Conservation (phyloP, 2,329 filamentous ascomycete genomes). For the Ophiostoma ulmi region DNA sequence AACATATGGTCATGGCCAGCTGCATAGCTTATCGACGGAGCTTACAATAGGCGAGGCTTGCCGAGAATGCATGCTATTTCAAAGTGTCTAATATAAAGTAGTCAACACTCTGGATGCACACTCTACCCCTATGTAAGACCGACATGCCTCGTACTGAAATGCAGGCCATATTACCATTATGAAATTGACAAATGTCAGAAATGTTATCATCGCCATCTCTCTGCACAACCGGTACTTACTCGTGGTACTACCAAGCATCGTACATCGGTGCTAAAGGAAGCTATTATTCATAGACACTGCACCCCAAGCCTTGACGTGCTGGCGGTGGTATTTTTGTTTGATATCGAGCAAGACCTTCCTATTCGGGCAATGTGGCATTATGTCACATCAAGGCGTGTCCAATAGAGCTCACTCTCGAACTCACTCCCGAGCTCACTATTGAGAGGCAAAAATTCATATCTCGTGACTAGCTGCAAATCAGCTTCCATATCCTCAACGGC, state of each 20-base stretch:
- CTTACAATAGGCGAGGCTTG: not conserved
- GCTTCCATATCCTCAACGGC: not conserved
- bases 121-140: not conserved
- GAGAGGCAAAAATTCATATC: not conserved
- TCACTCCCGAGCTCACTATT: not conserved
- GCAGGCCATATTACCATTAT: not conserved
- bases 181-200: not conserved
- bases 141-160: not conserved
- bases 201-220: not conserved
- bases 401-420: not conserved
- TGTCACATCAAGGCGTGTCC: not conserved
- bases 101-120: too few relatives aligned
- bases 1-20: not conserved
- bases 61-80: not conserved
- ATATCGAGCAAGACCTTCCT: conserved; percentile 21
- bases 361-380: conserved; percentile 17
- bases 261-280: conserved; percentile 1
- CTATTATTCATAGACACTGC: conserved; percentile 19
- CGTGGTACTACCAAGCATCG: not conserved
- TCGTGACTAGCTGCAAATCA: not conserved
- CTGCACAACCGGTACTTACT: not conserved
- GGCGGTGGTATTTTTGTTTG: not conserved
- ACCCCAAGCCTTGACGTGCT: not conserved
- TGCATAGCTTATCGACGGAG: not conserved
- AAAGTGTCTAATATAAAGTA: not conserved